phyloP scores from a whole-genome alignment of 257 asterid species.

The Apocynum venetum region DNA sequence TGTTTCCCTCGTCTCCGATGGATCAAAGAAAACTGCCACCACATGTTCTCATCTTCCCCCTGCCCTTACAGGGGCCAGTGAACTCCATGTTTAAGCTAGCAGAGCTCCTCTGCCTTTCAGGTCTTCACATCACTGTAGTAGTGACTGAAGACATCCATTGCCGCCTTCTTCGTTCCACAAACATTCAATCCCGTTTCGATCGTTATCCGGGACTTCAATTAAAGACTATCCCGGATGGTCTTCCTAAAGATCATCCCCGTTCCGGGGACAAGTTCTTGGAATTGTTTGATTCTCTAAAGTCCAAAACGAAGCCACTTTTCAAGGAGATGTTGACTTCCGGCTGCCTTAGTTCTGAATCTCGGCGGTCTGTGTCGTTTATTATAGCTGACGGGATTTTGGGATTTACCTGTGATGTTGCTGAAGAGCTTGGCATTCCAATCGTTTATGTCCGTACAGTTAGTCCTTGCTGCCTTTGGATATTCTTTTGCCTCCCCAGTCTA shows the following conservation, averaged over 20 bases:
- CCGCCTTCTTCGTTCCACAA: conserved; percentile 14
- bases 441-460: conserved; percentile 24
- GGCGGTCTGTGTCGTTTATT: conserved; percentile 22
- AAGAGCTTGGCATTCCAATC: conserved; percentile 22
- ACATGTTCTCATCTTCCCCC: conserved; percentile 24
- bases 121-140: conserved; percentile 25
- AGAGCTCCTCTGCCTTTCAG: conserved; percentile 24
- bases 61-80: conserved; percentile 26
- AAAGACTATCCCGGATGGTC: conserved; percentile 21
- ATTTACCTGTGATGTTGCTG: conserved; percentile 30
- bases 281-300: conserved; percentile 11
- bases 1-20: background rate
- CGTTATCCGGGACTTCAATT: conserved; percentile 13
- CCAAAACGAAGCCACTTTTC: conserved; percentile 19
- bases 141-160: conserved; percentile 17
- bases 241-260: conserved; percentile 20
- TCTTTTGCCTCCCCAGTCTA: conserved; percentile 29
- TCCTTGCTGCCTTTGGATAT: conserved; percentile 32
- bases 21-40: background rate
- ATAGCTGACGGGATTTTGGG: conserved; percentile 31
- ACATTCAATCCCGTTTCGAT: conserved; percentile 9
- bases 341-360: conserved; percentile 14
- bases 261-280: conserved; percentile 24
- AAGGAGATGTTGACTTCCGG: conserved; percentile 35
- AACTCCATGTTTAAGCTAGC: conserved; percentile 32